phyloP scores from a whole-genome alignment of 2,329 filamentous ascomycete species.

The Botrytis deweyae region DNA sequence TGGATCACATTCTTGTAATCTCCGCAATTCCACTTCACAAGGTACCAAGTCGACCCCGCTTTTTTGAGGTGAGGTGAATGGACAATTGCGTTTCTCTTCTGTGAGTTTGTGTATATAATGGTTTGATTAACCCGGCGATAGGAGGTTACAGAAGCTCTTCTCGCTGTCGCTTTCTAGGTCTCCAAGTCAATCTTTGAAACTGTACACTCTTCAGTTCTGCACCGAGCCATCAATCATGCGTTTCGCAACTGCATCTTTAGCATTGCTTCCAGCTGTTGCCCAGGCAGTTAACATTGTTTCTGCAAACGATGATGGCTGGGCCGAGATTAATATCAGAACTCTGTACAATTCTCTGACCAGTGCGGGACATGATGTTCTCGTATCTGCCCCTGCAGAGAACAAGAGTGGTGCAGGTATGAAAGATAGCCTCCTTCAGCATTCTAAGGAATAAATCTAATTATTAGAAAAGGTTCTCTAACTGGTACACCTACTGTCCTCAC shows the following conservation, averaged over 20 bases:
- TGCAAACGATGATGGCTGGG: slow-evolving; percentile 7
- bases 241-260: slow-evolving; percentile 6
- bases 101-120: slow-evolving; percentile 4
- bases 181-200: not conserved
- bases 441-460: not conserved
- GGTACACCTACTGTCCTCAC: not conserved
- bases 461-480: not conserved
- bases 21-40: not conserved
- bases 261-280: slow-evolving; percentile 3
- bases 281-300: slow-evolving; percentile 2
- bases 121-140: not conserved
- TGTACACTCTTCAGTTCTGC: not conserved
- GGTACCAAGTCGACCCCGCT: not conserved
- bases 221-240: slow-evolving; percentile 8
- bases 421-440: not conserved
- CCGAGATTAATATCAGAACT: slow-evolving; percentile 7
- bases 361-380: slow-evolving; percentile 10
- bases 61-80: not conserved
- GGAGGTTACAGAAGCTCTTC: not conserved
- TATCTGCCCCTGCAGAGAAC: slow-evolving; percentile 9
- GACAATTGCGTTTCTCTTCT: not conserved
- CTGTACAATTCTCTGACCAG: slow-evolving; percentile 8
- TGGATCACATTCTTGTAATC: not conserved
- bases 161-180: not conserved
- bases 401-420: slow-evolving; percentile 6